Evolutionary conservation across 192 early-diverging fungal species (phyloP), one percentile per base, ranked within the genome.

Genomic region (Coemansia sp.): DNA sequence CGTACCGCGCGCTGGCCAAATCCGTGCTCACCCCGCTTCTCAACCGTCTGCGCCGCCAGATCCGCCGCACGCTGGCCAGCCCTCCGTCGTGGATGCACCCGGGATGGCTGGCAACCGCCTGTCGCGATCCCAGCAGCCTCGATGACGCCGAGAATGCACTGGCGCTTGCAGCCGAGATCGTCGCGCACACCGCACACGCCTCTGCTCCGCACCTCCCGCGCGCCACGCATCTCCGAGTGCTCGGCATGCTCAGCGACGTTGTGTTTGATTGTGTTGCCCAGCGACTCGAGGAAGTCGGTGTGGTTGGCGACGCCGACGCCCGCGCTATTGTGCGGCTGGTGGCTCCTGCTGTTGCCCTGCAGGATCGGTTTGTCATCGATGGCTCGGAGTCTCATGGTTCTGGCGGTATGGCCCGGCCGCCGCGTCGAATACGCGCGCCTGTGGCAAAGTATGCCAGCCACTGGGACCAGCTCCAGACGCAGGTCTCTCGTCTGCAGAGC

Each of bases 1-100:
- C 73, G 19, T 76, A 74, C 50, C 76, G 82, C 63, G 59, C 62
- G 4, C 51, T 84, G 43, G 69, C 68, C 20, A 66, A 63, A 57
- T 13, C 61, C 8, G 60, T 63, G 11, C 39, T 82, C 42, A 64
- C 39, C 14, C 71, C 74, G 11, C 54, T 82, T 61, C 68, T 76
- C 6, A 42, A 13, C 39, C 67, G 71, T 4, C 19, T 64, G 25
- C 62, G 71, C 5, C 53, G 53, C 20, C 55, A 61, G 48, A 45
- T 82, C 17, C 14, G 45, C 0, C 68, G 51, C 14, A 71, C 74
- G 12, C 62, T 81, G 49, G 77, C 72, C 13, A 49, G 57, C 38
- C 25, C 51, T 8, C 22, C 51, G 7, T 38, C 39, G 55, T 65
- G 68, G 77, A 66, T 49, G 37, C 54, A 50, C 10, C 38, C 56